Evolutionary conservation across 495 filamentous ascomycete genomes (phyloP).

Genomic region (Neurospora sp.): DNA sequence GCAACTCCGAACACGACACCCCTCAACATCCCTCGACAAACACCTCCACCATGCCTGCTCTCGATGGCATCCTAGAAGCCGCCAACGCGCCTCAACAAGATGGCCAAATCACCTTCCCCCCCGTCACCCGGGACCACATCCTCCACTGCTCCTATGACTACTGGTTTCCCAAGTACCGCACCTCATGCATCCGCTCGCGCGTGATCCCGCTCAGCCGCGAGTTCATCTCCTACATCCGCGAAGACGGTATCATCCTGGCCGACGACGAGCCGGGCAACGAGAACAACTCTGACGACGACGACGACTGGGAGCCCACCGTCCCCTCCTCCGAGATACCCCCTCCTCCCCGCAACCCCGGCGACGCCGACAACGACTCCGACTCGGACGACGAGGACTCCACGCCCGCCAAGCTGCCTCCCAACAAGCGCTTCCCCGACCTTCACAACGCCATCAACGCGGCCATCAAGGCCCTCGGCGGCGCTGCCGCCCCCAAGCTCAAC

Average conservation of each 20-base stretch:
- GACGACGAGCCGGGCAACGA: conserved; percentile 38
- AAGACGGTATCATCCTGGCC: conserved; percentile 86
- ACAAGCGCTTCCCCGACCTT: conserved; percentile 49
- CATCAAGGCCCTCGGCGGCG: conserved; percentile 71
- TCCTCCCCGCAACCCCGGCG: conserved; percentile 16
- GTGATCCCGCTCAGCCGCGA: conserved; percentile 62
- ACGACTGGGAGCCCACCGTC: conserved; percentile 33
- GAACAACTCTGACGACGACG: conserved; percentile 38
- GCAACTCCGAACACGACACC: neutral
- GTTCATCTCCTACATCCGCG: conserved; percentile 80
- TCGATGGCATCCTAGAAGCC: conserved; percentile 12
- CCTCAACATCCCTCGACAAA: neutral
- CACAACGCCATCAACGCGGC: conserved; percentile 65
- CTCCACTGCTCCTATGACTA: conserved; percentile 86
- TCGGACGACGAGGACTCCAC: conserved; percentile 22
- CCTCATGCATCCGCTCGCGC: conserved; percentile 71
- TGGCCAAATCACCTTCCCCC: conserved; percentile 60
- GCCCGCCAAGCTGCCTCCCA: conserved; percentile 26
- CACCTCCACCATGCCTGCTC: conserved; percentile 13
- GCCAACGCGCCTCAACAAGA: conserved; percentile 1
- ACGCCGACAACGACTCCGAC: conserved; percentile 29
- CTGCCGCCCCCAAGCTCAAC: conserved; percentile 84
- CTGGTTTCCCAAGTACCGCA: conserved; percentile 84
- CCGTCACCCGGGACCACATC: conserved; percentile 75
- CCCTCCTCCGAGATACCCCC: conserved; percentile 20